Base-by-base conservation (phyloP, 805 yeast species). In the Wickerhamomyces silvicola region DNA sequence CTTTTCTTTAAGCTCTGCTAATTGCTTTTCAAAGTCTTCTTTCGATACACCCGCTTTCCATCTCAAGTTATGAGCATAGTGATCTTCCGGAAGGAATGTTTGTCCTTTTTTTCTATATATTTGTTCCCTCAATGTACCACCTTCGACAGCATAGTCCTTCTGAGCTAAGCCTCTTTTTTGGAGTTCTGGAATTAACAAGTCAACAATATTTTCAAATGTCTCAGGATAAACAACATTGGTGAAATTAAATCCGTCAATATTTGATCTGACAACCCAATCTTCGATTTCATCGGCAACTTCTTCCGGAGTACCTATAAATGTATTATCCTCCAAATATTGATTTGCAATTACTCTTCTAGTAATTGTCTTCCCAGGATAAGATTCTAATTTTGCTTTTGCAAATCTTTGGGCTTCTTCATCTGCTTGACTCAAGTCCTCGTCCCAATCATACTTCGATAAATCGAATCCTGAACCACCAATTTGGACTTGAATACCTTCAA, bases 161-260 rank as follows among this genome's bases (percentile, higher is more conserved):
- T 62, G 52, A 11, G 52, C 54, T 18, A 55, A 49, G 6, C 62
- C 64, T 26, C 61, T 47, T n/a, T 36, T 38, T 36, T 55, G 51
- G 27, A 62, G 46, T 26, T 54, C 66, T 8, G 67, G 67, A 15
- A 62, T 38, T 25, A 62, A 44, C 21, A 39, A 39, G 15, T 62
- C 57, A 18, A 61, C 59, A 13, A 62, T 39, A 11, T 63, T 64
- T 38, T 62, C 62, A 36, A 57, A 62, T 8, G 60, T 43, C 7
- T 57, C 62, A 12, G 69, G 68, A 9, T 50, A 35, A 11, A 58
- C 42, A 9, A 64, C 56, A 38, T 64, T 59, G 4, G 63, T 56
- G 31, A 64, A 50, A 33, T 64, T 64, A 43, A 64, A 64, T 2
- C 70, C 70, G 35, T 62, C 69, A 9, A 64, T 55, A 27, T 54